A percentile compares a stretch with the other conserved stretches of the same genome.
These are phyloP conservation scores for Cajanus cajan DNA, from an alignment of 306 rosid genomes.

Conservation along the genomic window DNA sequence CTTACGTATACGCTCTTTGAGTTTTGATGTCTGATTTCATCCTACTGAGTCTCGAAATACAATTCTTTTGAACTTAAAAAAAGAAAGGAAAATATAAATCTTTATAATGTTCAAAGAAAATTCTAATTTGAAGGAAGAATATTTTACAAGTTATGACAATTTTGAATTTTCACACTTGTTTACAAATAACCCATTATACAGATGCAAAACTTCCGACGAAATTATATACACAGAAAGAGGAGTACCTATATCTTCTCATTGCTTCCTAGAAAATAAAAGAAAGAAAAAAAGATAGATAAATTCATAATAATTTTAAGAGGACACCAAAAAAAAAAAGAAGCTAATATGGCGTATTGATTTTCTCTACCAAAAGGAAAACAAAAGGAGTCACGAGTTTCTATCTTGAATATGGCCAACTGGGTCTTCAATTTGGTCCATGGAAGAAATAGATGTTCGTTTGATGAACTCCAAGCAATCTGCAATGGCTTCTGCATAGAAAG, in stretches of 20 bases:
- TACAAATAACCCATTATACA: conserved; percentile 26
- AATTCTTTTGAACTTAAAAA: too few relatives aligned
- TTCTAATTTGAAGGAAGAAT: conserved; percentile 17
- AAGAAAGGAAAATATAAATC: background rate
- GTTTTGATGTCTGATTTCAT: too few relatives aligned
- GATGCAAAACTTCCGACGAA: conserved; percentile 27
- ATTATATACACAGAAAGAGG: conserved; percentile 18
- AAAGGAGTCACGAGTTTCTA: conserved; percentile 22
- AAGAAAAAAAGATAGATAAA: background rate
- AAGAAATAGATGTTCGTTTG: conserved; percentile 67
- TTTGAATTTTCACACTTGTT: conserved; percentile 31
- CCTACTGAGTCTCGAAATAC: too few relatives aligned
- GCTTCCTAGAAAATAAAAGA: background rate
- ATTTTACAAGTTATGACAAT: conserved; percentile 29
- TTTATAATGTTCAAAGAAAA: background rate
- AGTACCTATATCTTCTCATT: background rate
- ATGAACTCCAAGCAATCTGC: conserved; percentile 93
- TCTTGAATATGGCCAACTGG: conserved; percentile 41
- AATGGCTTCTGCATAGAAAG: conserved; percentile 92
- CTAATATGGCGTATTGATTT: conserved; percentile 2
- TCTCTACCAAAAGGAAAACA: conserved; percentile 16
- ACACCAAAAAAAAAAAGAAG: conserved; percentile 1
- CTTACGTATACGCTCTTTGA: too few relatives aligned
- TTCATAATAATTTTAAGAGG: conserved; percentile 17
- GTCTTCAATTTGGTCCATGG: conserved; percentile 47